Base-by-base conservation (phyloP, 441 rosid genomes). In the Gossypium laxum region DNA sequence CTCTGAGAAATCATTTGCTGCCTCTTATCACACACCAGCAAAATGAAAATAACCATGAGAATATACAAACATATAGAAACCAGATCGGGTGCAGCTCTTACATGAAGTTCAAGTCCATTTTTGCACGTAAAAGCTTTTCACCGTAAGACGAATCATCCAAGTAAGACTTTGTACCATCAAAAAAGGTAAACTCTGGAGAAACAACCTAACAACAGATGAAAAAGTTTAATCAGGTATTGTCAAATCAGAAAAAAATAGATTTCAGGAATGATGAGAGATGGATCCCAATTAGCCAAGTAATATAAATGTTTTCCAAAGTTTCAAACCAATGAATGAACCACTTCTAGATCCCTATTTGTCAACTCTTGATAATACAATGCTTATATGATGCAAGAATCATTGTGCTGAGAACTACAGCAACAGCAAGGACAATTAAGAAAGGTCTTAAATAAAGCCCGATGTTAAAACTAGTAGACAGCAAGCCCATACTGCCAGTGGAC, bases 61-160 rank as follows among this genome's bases (percentile, higher is more conserved):
- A 59, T 0, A 15, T 19, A 41, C 34, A 51, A 57, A 32, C 14
- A 6, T 24, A 50, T 14, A 24, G 48, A 73, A 70, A 59, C 50
- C 14, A 58, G 47, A 59, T 28, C 43, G 57, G 34, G 5, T n/a
- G 24, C 28, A 21, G 34, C 62, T 72, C 96, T 90, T 87, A 96
- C 99, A 96, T 96, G 84, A 96, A 96, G 84, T 87, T 92, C 77
- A 93, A 82, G 83, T 96, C 99, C 96, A 91, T 74, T 83, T 89
- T 96, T 52, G 93, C 96, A 56, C 98, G 96, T 59, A 96, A 79
- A 80, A 96, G 97, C 89, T 84, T 93, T 89, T 96, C 99, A 34
- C 91, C 88, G 58, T 83, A 80, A 21, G 89, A 82, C 43, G 92
- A 87, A 85, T 91, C 94, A 75, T 89, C 96, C 68, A 96, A 73